Percentiles rank a stretch among this genome's conserved stretches.
phyloP scores from a whole-genome alignment of 176 grass and related monocot genomes.

The Alloteropsis semialata region DNA sequence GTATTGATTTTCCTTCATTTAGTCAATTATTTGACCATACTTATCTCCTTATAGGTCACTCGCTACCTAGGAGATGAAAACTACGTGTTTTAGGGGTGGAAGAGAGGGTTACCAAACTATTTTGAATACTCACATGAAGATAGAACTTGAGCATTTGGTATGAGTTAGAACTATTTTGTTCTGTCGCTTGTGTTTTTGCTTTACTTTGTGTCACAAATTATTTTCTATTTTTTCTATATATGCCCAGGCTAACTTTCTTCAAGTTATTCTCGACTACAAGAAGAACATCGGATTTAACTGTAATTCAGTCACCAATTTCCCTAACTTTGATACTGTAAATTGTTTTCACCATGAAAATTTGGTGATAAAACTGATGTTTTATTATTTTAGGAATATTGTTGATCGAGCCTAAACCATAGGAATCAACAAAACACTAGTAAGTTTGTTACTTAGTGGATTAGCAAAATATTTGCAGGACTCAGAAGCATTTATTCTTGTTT shows the following conservation, averaged over 20 bases:
- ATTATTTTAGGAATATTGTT: conserved; percentile 61
- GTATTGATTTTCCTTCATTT: neutral
- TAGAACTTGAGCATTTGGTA: conserved; percentile 95
- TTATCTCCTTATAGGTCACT: conserved; percentile 55
- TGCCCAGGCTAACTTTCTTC: conserved; percentile 91
- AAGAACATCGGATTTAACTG: conserved; percentile 93
- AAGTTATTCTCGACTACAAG: conserved; percentile 84
- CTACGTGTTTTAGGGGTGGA: conserved; percentile 97
- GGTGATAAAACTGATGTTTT: neutral
- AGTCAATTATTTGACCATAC: conserved; percentile 17
- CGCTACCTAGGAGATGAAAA: conserved; percentile 96
- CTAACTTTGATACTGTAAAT: neutral
- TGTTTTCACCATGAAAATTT: neutral
- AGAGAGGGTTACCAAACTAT: conserved; percentile 96
- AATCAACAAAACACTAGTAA: conserved; percentile 98
- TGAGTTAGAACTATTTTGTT: neutral
- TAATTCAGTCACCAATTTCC: conserved; percentile 47
- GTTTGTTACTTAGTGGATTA: conserved; percentile 16
- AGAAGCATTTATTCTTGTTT: conserved; percentile 16
- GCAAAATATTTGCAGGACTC: neutral
- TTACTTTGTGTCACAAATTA: neutral
- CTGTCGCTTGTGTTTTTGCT: conserved; percentile 5
- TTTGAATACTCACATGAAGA: conserved; percentile 96
- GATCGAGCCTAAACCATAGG: conserved; percentile 97
- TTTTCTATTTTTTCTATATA: neutral